Base-by-base conservation (phyloP, 2,329 filamentous ascomycete species). In the Fusarium albosuccineum region DNA sequence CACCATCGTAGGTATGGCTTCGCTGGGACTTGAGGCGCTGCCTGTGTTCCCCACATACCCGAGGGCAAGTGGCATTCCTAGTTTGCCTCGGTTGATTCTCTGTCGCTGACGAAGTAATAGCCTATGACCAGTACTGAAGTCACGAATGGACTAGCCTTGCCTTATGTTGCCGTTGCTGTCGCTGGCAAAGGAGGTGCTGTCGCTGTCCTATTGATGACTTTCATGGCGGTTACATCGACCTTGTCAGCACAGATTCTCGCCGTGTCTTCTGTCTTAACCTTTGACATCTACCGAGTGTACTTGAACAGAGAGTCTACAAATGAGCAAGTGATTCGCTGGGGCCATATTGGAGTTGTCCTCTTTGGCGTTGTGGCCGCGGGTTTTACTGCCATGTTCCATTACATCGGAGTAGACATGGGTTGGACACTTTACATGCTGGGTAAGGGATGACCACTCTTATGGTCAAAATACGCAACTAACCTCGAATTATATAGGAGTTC, bases 181-280 rank as follows among this genome's bases (percentile, higher is more conserved):
- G 86, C 97, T 5, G 94, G 94, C 1, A 90, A 90, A 70, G 92
- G 92, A 5, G 94, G 94, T 48, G 94, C 93, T 1, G 88, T 89
- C 2, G 92, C 89, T 0, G 93, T 92, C 0, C 84, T 97, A 1
- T 80, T 97, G 8, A 89, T 97, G 67, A 86, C 97, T 49, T 97
- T 97, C 82, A 94, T 97, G 90, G 94, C 94, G 22, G 93, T 97
- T 22, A 97, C 94, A 0, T 93, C 89, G 2, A 92, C 93, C 0
- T 92, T 91, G 66, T 94, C 91, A 2, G 91, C 93, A 0, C 92
- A 97, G 76, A 82, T 97, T 6, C 95, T 97, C 60, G 92, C 94
- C 3, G 92, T 97, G 1, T 95, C 92, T 2, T 94, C 91, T 2
- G 34, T 48, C 17, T 34, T 48, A n/a, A 48, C 45, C 1, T 48